phyloP scores from a whole-genome alignment of 1,139 yeast genomes.

The Taiozyma sp. region DNA sequence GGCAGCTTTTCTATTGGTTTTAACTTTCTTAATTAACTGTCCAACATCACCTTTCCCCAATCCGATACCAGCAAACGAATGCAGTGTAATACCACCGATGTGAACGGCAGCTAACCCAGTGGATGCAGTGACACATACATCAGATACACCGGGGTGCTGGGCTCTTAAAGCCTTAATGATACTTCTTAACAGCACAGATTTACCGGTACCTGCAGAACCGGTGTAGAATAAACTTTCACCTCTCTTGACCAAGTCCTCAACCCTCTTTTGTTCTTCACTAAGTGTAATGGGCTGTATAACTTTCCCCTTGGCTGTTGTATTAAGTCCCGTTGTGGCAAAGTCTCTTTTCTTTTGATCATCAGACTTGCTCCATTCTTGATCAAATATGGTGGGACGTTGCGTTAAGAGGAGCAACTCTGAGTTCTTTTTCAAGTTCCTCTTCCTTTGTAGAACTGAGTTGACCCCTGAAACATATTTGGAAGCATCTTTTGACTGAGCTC shows the following conservation, averaged over 20 bases:
- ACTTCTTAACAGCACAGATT: constrained; percentile 69
- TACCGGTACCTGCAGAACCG: constrained; percentile 97
- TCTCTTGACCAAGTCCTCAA: constrained; percentile 60
- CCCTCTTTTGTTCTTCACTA: constrained; percentile 67
- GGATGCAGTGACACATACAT: constrained; percentile 85
- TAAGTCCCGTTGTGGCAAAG: not conserved
- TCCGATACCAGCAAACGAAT: constrained; percentile 85
- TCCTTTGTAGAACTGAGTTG: not conserved
- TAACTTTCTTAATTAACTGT: constrained; percentile 49
- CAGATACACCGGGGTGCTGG: constrained; percentile 41
- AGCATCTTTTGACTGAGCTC: not conserved
- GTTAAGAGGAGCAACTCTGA: constrained; percentile 7
- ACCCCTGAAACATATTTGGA: not conserved
- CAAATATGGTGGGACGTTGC: constrained; percentile 4
- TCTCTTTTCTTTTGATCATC: not conserved
- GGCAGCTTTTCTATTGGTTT: constrained; percentile 45
- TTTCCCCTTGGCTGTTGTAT: constrained; percentile 10
- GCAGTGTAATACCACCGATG: constrained; percentile 83
- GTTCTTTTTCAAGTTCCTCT: constrained; percentile 2
- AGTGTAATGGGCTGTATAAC: constrained; percentile 36
- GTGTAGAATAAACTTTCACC: constrained; percentile 74
- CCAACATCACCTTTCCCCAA: constrained; percentile 50
- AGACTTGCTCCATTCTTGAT: not conserved
- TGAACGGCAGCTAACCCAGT: constrained; percentile 93
- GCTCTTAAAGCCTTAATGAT: constrained; percentile 57